These are phyloP conservation scores for Hanseniaspora singularis DNA, from an alignment of 805 yeast genomes.

Conservation along the genomic window DNA sequence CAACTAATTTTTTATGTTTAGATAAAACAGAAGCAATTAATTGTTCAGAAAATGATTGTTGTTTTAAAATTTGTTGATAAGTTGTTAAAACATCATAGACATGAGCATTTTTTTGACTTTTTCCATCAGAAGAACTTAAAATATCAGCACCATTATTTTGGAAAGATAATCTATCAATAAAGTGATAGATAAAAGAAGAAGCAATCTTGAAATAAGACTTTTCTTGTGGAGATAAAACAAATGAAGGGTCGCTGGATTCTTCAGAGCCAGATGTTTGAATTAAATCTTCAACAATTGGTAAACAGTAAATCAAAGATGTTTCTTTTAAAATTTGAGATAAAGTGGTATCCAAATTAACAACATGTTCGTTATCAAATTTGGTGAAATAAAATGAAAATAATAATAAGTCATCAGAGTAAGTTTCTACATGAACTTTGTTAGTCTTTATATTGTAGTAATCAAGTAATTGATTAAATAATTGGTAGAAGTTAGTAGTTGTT, in stretches of 20 bases:
- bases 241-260: constrained; percentile 7
- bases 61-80: constrained; percentile 75
- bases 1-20: constrained; percentile 56
- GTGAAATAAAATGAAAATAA: constrained; percentile 76
- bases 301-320: constrained; percentile 80
- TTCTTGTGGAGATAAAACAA: constrained; percentile 72
- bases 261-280: constrained; percentile 62
- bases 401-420: constrained; percentile 29
- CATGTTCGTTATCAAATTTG: constrained; percentile 38
- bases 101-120: not conserved
- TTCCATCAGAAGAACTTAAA: not conserved
- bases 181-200: constrained; percentile 83
- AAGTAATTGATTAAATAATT: constrained; percentile 76
- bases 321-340: constrained; percentile 86
- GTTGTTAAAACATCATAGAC: constrained; percentile 39
- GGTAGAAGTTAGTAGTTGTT: constrained; percentile 73
- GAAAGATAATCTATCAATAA: constrained; percentile 60
- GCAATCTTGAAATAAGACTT: constrained; percentile 90
- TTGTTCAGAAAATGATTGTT: constrained; percentile 83
- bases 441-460: constrained; percentile 77
- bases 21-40: constrained; percentile 68
- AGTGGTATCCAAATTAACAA: constrained; percentile 43
- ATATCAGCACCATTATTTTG: constrained; percentile 14
- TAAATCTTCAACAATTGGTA: constrained; percentile 58
- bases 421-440: constrained; percentile 75